These are phyloP conservation scores for Aspergillus neoniger DNA, from an alignment of 2,329 filamentous ascomycete genomes.

Conservation along the genomic window DNA sequence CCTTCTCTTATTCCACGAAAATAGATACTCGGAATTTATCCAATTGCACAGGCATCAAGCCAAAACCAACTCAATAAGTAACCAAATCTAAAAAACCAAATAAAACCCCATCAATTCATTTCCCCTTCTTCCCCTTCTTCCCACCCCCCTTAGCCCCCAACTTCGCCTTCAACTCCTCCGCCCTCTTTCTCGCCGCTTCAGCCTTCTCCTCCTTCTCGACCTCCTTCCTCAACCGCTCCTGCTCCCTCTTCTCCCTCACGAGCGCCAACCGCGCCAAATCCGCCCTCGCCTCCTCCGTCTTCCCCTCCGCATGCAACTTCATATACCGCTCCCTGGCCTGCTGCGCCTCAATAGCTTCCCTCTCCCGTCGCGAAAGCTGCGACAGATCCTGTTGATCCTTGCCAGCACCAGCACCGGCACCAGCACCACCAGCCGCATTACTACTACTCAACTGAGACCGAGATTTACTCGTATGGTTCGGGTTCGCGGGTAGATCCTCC, in stretches of 20 bases:
- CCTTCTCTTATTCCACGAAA: too few species aligned
- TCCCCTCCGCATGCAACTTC: constrained; percentile 89
- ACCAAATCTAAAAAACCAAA: not conserved
- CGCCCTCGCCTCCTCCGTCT: constrained; percentile 92
- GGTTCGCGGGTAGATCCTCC: constrained; percentile 69
- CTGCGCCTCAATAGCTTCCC: constrained; percentile 80
- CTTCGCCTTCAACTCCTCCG: constrained; percentile 44
- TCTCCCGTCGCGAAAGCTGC: constrained; percentile 67
- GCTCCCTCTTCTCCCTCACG: constrained; percentile 82
- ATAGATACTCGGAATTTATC: not conserved
- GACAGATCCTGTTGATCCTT: constrained; percentile 35
- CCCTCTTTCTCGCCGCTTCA: constrained; percentile 41
- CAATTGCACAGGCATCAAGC: not conserved
- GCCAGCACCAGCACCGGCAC: too few species aligned
- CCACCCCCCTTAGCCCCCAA: constrained; percentile 39
- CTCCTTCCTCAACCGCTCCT: constrained; percentile 78
- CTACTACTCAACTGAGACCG: constrained; percentile 63
- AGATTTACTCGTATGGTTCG: constrained; percentile 74
- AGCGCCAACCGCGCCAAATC: constrained; percentile 81
- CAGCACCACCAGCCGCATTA: constrained; percentile 54
- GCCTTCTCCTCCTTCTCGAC: constrained; percentile 64
- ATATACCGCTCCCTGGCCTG: constrained; percentile 88
- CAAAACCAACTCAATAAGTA: not conserved
- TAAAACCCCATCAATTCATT: constrained; percentile 9
- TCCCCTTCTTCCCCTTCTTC: constrained; percentile 33